Percentiles rank a stretch among this genome's conserved stretches.
Conservation (phyloP, 306 rosid genomes). For the Vigna mungo region DNA sequence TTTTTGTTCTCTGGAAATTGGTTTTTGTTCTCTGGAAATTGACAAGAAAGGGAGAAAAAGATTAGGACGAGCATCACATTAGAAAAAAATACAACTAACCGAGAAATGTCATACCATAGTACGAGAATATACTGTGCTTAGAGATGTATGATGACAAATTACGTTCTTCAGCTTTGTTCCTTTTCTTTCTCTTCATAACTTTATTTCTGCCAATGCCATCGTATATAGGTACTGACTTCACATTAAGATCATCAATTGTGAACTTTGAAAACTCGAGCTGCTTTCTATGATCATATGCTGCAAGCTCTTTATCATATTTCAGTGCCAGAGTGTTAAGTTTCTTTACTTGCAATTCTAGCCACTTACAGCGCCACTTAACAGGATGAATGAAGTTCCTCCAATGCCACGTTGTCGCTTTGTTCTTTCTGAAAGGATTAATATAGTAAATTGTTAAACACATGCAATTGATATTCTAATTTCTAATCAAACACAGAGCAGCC, state of each 20-base stretch:
- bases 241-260: slow-evolving; percentile 51
- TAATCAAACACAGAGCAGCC: slow-evolving; percentile 22
- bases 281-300: slow-evolving; percentile 53
- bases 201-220: slow-evolving; percentile 52
- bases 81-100: slow-evolving; percentile 17
- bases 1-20: slow-evolving; percentile 52
- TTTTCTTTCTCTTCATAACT: slow-evolving; percentile 80
- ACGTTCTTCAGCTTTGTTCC: slow-evolving; percentile 68
- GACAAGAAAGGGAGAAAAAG: background rate
- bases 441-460: slow-evolving; percentile 25
- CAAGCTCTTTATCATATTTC: slow-evolving; percentile 69
- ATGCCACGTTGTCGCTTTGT: slow-evolving; percentile 62
- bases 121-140: slow-evolving; percentile 77
- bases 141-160: slow-evolving; percentile 61
- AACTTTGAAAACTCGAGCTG: slow-evolving; percentile 49
- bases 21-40: slow-evolving; percentile 52
- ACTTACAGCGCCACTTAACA: slow-evolving; percentile 82
- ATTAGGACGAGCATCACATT: slow-evolving; percentile 8
- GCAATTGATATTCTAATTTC: slow-evolving; percentile 19
- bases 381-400: slow-evolving; percentile 83
- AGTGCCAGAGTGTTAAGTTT: slow-evolving; percentile 60
- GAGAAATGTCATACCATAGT: slow-evolving; percentile 64
- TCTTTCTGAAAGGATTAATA: slow-evolving; percentile 63
- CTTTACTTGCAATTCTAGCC: slow-evolving; percentile 78
- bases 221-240: slow-evolving; percentile 63